Evolutionary conservation across 2,329 filamentous ascomycete species (phyloP), one percentile per base, ranked within the genome.

Genomic region (Rhinocladiella mackenziei): DNA sequence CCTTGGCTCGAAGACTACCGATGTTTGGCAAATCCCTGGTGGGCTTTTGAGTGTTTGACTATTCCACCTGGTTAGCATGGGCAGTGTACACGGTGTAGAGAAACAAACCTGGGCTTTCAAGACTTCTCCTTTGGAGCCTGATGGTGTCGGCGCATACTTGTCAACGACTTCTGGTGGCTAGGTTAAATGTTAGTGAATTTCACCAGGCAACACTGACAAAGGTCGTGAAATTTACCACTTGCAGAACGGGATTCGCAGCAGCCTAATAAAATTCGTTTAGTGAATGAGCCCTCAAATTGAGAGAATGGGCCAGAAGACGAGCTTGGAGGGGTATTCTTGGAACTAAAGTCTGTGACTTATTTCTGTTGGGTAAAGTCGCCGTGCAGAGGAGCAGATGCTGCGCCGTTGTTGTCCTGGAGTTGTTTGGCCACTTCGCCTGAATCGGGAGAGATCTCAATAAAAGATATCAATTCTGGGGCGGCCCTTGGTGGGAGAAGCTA

Each of bases 371-470:
- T n/a, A n/a, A n/a, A n/a, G n/a, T n/a, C n/a, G n/a, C n/a, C n/a
- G n/a, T n/a, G n/a, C n/a, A n/a, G n/a, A n/a, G n/a, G 23, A 13
- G 11, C 15, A 5, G 22, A 9, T 19, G 6, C 19, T 7, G 31
- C n/a, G 11, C 10, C 23, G 26, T 44, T 38, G 11, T 19, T 22
- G 9, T 29, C 31, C 7, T 18, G 25, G 7, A 28, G 23, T 17
- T 38, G 34, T 38, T 34, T 34, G 7, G 4, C 31, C 29, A 23
- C 33, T n/a, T 26, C 39, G 23, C 11, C 28, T 18, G 50, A 50
- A 17, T 50, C 43, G 7, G 50, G 47, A 32, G 47, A 42, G 22
- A 54, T 39, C n/a, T 51, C 41, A 15, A 54, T 42, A 6, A 54
- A n/a, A 44, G 19, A 31, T 50, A 32, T 44, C 32, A 17, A 22